phyloP scores from a whole-genome alignment of 768 basidiomycete species.

The Phylloporus scabripes region DNA sequence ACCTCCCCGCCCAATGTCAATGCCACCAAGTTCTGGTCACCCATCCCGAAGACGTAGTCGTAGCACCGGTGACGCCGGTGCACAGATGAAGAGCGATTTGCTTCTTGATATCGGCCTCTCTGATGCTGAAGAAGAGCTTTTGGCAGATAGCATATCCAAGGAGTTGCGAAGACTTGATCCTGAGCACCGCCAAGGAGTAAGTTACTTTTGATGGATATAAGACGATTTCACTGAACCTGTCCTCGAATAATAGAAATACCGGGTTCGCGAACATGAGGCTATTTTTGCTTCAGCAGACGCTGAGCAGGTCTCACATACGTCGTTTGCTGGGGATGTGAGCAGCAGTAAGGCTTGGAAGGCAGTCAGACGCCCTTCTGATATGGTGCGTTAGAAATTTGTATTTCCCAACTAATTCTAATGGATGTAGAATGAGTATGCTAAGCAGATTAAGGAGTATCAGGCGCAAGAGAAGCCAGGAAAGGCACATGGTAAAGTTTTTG shows the following conservation, averaged over 20 bases:
- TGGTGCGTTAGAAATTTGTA: constrained; percentile 49
- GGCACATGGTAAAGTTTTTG: constrained; percentile 88
- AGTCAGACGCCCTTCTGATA: constrained; percentile 87
- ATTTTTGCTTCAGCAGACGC: constrained; percentile 77
- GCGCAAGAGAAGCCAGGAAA: constrained; percentile 74
- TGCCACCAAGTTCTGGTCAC: constrained; percentile 34
- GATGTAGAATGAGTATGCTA: constrained; percentile 86
- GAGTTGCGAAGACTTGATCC: constrained; percentile 59
- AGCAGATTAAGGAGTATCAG: constrained; percentile 79
- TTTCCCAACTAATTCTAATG: not conserved
- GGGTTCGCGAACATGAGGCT: constrained; percentile 70
- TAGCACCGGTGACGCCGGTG: constrained; percentile 72
- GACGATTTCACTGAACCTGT: constrained; percentile 1
- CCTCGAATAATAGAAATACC: constrained; percentile 56
- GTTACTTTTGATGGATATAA: constrained; percentile 1
- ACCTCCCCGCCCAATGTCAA: constrained; percentile 25
- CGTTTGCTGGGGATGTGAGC: constrained; percentile 77
- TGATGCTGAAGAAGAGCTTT: constrained; percentile 45
- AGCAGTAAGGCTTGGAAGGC: constrained; percentile 79
- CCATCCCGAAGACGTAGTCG: constrained; percentile 64
- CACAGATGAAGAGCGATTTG: constrained; percentile 29
- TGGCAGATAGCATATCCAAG: constrained; percentile 67
- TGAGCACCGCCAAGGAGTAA: constrained; percentile 25
- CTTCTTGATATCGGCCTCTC: constrained; percentile 36
- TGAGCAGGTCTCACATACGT: constrained; percentile 66